A percentile compares a stretch with the other conserved stretches of the same genome.
These are phyloP conservation scores for Corinectria fuckeliana DNA, from an alignment of 2,329 filamentous ascomycete species.

Conservation along the genomic window DNA sequence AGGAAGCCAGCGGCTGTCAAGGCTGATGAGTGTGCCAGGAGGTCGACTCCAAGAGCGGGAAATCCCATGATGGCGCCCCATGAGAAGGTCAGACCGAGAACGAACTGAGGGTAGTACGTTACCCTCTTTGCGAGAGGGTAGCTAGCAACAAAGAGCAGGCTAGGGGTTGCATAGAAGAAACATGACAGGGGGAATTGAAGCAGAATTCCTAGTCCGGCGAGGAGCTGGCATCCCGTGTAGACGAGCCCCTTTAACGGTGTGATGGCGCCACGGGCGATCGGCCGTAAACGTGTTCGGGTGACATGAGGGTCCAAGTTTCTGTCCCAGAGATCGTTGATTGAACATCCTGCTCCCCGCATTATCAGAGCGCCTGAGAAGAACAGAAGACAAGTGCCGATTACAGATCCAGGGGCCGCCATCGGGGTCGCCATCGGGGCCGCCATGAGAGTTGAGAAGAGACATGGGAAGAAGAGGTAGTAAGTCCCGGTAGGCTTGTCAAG, in stretches of 20 bases:
- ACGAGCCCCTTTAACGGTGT: conserved; percentile 73
- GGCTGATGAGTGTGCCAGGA: conserved; percentile 69
- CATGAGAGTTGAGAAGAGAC: conserved; percentile 82
- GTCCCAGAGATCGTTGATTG: conserved; percentile 92
- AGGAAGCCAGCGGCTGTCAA: conserved; percentile 71
- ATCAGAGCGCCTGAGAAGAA: conserved; percentile 80
- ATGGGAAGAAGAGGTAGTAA: conserved; percentile 86
- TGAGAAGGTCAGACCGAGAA: conserved; percentile 84
- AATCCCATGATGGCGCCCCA: conserved; percentile 92
- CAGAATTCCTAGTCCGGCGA: conserved; percentile 75
- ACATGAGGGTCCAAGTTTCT: conserved; percentile 85
- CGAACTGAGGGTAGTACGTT: conserved; percentile 85
- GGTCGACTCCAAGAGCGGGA: conserved; percentile 78
- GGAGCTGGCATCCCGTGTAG: conserved; percentile 77
- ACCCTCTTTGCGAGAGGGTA: conserved; percentile 88
- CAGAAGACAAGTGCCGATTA: conserved; percentile 69
- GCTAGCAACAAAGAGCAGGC: conserved; percentile 72
- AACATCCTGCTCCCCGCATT: conserved; percentile 88
- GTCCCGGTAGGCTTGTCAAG: conserved; percentile 83
- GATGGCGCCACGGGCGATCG: conserved; percentile 80
- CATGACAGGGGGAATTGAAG: conserved; percentile 78
- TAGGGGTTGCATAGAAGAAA: conserved; percentile 79
- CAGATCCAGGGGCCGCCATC: conserved; percentile 63
- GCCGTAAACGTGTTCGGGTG: conserved; percentile 75
- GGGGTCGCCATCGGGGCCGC: conserved; percentile 74